Evolutionary conservation across 345 rosid genomes (phyloP).

Genomic region (Mangifera indica): DNA sequence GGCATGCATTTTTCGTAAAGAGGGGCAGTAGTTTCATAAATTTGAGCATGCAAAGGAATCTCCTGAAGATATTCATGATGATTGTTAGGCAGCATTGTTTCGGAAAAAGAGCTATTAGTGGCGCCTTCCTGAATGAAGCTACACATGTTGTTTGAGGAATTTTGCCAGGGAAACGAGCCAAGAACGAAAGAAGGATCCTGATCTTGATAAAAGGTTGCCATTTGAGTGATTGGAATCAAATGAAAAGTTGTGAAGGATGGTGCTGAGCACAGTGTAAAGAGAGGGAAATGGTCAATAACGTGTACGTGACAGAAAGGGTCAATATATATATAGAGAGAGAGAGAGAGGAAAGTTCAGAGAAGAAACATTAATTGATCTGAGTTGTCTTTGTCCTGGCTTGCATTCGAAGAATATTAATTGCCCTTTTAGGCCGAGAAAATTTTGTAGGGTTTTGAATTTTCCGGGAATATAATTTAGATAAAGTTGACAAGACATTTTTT

Average conservation of each 20-base stretch:
- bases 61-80: not conserved
- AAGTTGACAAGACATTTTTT: no score
- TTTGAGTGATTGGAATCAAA: slow-evolving; percentile 8
- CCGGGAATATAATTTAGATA: no score
- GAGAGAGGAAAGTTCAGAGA: not conserved
- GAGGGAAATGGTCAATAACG: no score
- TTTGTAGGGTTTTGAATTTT: no score
- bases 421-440: not conserved
- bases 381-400: not conserved
- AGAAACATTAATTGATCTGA: not conserved
- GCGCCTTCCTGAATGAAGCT: not conserved
- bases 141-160: not conserved
- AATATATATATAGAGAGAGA: not conserved
- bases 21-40: slow-evolving; percentile 4
- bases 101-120: not conserved
- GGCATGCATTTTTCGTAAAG: not conserved
- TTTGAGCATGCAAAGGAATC: slow-evolving; percentile 5
- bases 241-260: not conserved
- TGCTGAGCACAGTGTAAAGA: not conserved
- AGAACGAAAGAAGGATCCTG: not conserved
- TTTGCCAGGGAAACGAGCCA: slow-evolving; percentile 9
- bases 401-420: not conserved
- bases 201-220: slow-evolving; percentile 4
- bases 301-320: no score
- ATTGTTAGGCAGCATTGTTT: not conserved